Evolutionary conservation across 2,329 filamentous ascomycete species (phyloP).

Genomic region (Diaporthe sp.): DNA sequence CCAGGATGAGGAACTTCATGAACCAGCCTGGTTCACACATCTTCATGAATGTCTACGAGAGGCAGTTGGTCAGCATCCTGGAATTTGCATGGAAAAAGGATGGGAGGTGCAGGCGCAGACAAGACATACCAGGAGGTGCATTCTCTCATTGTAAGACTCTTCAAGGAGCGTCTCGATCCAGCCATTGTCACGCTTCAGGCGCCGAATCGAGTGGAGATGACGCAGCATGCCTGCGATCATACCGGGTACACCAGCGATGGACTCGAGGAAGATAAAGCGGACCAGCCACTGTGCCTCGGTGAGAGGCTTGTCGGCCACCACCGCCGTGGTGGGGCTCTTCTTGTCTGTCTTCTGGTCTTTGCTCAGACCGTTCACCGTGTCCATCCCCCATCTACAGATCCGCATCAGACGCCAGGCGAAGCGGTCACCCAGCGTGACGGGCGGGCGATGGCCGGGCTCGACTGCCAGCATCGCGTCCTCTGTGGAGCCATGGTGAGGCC

Average conservation of each 20-base stretch:
- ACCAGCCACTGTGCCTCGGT: conserved; percentile 92
- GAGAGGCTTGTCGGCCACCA: conserved; percentile 71
- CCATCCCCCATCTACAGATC: conserved; percentile 83
- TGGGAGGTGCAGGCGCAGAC: not conserved
- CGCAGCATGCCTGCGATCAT: conserved; percentile 97
- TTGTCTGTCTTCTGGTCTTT: conserved; percentile 79
- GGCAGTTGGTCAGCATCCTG: not conserved
- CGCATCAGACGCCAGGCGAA: conserved; percentile 84
- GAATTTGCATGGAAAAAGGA: not conserved
- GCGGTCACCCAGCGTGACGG: conserved; percentile 81
- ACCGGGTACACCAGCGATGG: conserved; percentile 93
- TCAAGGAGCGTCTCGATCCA: conserved; percentile 96
- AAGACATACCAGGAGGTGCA: conserved; percentile 77
- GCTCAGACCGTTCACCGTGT: conserved; percentile 80
- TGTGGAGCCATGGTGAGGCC: conserved; percentile 81
- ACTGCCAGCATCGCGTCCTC: conserved; percentile 84
- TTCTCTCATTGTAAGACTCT: conserved; percentile 92
- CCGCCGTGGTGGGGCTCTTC: conserved; percentile 67
- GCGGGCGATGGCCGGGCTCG: conserved; percentile 81
- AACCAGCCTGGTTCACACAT: conserved; percentile 82
- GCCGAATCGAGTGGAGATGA: conserved; percentile 86
- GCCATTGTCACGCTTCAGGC: conserved; percentile 93
- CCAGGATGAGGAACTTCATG: conserved; percentile 93
- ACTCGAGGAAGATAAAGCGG: conserved; percentile 93
- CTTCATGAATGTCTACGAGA: conserved; percentile 81